Evolutionary conservation across 352 stramenopile species (phyloP), one percentile per base, ranked within the genome.

Genomic region (Globisporangium nodosum): DNA sequence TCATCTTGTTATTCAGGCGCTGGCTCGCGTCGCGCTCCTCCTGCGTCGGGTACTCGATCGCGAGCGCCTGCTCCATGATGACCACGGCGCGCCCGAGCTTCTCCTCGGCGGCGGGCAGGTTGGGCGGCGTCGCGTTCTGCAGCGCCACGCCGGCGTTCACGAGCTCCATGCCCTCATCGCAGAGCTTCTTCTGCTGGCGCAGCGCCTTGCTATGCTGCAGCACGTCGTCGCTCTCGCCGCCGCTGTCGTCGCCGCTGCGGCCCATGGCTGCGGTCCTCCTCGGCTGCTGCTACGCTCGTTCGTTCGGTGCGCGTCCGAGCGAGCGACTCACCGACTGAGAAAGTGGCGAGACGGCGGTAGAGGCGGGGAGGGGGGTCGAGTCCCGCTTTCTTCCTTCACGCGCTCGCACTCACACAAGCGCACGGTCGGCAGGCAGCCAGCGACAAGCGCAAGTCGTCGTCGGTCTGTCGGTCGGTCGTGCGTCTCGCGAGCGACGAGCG

Each of bases 1-100:
- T 82, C 81, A 93, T 93, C 73, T 93, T 93, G 74, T 79, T 90
- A 65, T 85, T 86, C 24, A 90, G 66, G 2, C 79, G 74, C 52
- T 84, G 69, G 42, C 76, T 86, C 21, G 80, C 81, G 45, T 93
- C 81, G 15, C 76, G 75, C 62, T 93, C 83, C 52, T 91, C 84
- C 42, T 80, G 64, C 42, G 68, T 88, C 8, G 69, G 61, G 67
- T 89, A 93, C 63, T 91, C 73, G 54, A 91, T 91, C 42, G 72
- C 78, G 13, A 93, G 74, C 49, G 84, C 84, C 53, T 86, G 51
- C 54, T 90, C 79, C 78, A 93, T 90, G 63, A 91, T 81, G 52
- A 65, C 69, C 15, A 93, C 79, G 11, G 84, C 84, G n/a, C 75
- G 68, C 27, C 70, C 73, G 52, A 93, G 74, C 60, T 89, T 90